Conservation (phyloP, 2,329 filamentous ascomycete species). For the Pseudocercospora fijiensis region DNA sequence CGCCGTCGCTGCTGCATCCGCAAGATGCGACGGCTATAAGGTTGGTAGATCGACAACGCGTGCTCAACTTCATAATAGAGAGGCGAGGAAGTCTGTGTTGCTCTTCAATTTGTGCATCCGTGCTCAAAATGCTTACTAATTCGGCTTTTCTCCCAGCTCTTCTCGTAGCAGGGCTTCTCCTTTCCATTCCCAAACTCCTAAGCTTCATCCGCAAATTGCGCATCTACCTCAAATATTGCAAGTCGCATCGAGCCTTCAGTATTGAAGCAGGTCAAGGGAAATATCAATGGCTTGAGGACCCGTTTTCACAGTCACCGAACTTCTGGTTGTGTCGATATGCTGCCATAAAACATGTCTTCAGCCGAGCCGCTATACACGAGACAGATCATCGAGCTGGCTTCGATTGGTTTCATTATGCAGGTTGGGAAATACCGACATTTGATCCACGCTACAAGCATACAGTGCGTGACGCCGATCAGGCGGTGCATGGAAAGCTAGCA, state of each 20-base stretch:
- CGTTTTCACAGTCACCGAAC: conserved; percentile 10
- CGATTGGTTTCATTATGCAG: conserved; percentile 11
- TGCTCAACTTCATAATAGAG: not conserved
- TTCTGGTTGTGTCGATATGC: conserved; percentile 6
- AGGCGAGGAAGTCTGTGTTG: not conserved
- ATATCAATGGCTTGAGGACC: conserved; percentile 7
- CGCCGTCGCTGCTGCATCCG: not conserved
- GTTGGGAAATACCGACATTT: conserved; percentile 11
- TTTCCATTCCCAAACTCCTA: not conserved
- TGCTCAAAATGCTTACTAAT: conserved; percentile 2
- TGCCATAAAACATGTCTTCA: conserved; percentile 13
- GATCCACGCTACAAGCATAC: conserved; percentile 14
- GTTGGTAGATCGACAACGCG: not conserved
- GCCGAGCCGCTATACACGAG: conserved; percentile 2
- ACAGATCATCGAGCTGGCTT: conserved; percentile 12
- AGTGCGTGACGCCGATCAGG: conserved; percentile 12
- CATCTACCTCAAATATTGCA: not conserved
- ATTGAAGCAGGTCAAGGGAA: conserved; percentile 3
- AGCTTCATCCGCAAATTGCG: conserved; percentile 1
- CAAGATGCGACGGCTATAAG: not conserved
- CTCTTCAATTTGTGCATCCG: not conserved
- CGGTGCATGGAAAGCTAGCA: conserved; percentile 13
- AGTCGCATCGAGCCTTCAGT: not conserved
- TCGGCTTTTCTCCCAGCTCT: not conserved
- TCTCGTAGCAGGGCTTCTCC: not conserved